Base-by-base conservation (phyloP, 2,329 filamentous ascomycete genomes). In the Colletotrichum caudatum region DNA sequence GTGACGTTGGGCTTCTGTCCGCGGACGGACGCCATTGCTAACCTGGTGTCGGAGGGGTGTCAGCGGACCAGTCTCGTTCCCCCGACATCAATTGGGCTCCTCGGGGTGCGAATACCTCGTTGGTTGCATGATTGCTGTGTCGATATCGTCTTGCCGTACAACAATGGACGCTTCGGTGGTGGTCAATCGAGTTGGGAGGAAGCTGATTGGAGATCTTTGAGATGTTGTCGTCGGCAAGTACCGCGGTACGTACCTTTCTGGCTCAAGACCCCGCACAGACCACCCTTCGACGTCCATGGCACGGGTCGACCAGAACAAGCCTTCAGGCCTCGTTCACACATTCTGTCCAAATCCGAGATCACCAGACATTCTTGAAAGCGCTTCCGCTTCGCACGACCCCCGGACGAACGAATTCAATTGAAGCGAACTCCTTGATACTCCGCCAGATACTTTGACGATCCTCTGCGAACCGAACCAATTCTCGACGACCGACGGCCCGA, bases 1-100 rank as follows among this genome's bases (percentile, higher is more conserved):
- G 95, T 98, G 83, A 97, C 90, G 88, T 94, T 94, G 80, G 89
- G 87, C 85, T 88, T 88, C 77, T 82, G 82, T 79, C 83, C 83
- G 79, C 69, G 70, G 57, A 39, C 50, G 50, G 50, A 37, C 46
- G 86, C 84, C 78, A 85, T 84, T 79, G 87, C 84, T 81, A 89
- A 83, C 82, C 84, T 86, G 66, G 33, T 18, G 50, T 53, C 57
- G 26, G 7, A 48, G 37, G 16, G 9, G 37, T 33, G 23, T 71
- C 9, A 53, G 69, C 35, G 26, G 48, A 41, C 48, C 51, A 18
- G 9, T 48, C 41, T n/a, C 39, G 16, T 37, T n/a, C 7, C 23
- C 11, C 7, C 14, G 6, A 9, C 39, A 3, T 54, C 70, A 73
- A 72, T 72, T 66, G 64, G 57, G 6, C 46, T 14, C 50, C n/a